phyloP scores from a whole-genome alignment of 1,139 yeast genomes.

The Yamadazyma sp. region DNA sequence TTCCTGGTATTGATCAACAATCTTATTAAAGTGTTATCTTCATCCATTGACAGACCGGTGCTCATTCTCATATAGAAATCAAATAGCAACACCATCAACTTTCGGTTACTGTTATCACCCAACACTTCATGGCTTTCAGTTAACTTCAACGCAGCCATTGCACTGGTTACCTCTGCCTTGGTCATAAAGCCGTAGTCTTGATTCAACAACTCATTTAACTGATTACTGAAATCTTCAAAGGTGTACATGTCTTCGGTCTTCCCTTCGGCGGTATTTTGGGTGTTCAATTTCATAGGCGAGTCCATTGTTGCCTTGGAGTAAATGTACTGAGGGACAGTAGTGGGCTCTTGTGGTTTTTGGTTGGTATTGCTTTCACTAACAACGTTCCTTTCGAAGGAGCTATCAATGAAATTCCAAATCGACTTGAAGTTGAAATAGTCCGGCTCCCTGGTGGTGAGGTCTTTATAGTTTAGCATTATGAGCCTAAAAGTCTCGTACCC shows the following conservation, averaged over 20 bases:
- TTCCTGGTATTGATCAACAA: slow-evolving; percentile 21
- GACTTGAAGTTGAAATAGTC: slow-evolving; percentile 32
- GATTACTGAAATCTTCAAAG: slow-evolving; percentile 27
- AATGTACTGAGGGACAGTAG: slow-evolving; percentile 15
- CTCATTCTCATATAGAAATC: slow-evolving; percentile 14
- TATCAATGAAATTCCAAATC: slow-evolving; percentile 40
- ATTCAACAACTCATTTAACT: slow-evolving; percentile 23
- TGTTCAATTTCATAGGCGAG: slow-evolving; percentile 34
- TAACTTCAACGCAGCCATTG: slow-evolving; percentile 8
- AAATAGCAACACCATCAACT: slow-evolving; percentile 13
- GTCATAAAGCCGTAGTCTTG: slow-evolving; percentile 13
- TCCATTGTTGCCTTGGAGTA: slow-evolving; percentile 31
- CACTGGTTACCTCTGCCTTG: slow-evolving; percentile 6
- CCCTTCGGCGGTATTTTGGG: slow-evolving; percentile 17
- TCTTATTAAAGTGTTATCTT: slow-evolving; percentile 14
- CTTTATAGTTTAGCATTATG: slow-evolving; percentile 35
- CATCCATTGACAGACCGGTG: slow-evolving; percentile 6
- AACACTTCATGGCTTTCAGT: slow-evolving; percentile 9
- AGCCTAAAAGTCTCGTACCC: slow-evolving; percentile 39
- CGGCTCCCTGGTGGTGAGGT: slow-evolving; percentile 32
- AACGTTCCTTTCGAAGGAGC: slow-evolving; percentile 25
- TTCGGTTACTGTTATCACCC: slow-evolving; percentile 9
- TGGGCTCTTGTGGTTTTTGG: slow-evolving; percentile 6
- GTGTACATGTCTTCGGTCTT: slow-evolving; percentile 23
- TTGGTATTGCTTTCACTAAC: slow-evolving; percentile 5